A percentile compares a stretch with the other conserved stretches of the same genome.
phyloP scores from a whole-genome alignment of 129 eudicot genomes.

The Arctium minus region DNA sequence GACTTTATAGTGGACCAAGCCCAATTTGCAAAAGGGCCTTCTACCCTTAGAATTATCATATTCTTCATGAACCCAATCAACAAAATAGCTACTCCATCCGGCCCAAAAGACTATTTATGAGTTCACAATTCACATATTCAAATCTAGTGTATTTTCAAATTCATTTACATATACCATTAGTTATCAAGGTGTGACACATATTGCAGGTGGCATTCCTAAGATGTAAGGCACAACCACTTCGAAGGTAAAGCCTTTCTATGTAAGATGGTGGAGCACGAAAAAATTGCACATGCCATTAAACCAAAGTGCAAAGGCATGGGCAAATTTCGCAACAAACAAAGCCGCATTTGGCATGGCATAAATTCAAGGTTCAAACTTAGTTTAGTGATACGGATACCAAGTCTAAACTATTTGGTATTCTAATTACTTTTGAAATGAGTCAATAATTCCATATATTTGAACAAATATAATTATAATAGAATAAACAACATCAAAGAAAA shows the following conservation, averaged over 20 bases:
- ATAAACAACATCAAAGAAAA: neutral
- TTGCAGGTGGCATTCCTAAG: neutral
- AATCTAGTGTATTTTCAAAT: neutral
- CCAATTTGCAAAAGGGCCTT: conserved; percentile 2
- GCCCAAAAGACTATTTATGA: neutral
- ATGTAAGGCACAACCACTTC: neutral
- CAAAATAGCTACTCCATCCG: neutral
- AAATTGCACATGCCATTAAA: neutral
- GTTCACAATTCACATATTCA: neutral
- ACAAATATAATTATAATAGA: neutral
- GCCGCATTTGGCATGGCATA: neutral
- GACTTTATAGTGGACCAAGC: neutral
- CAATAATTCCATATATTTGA: neutral
- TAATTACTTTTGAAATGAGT: neutral
- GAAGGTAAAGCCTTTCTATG: neutral
- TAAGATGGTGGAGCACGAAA: neutral
- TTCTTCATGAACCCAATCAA: neutral
- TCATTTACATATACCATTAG: neutral
- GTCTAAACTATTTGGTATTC: neutral
- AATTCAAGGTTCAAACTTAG: neutral
- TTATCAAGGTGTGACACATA: neutral
- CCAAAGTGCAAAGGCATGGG: neutral
- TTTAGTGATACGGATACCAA: neutral
- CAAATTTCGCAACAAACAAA: neutral
- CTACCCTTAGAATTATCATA: neutral